A percentile compares a stretch with the other conserved stretches of the same genome.
Evolutionary conservation across 2,329 filamentous ascomycete genomes (phyloP).

Genomic region (Claviceps sp.): DNA sequence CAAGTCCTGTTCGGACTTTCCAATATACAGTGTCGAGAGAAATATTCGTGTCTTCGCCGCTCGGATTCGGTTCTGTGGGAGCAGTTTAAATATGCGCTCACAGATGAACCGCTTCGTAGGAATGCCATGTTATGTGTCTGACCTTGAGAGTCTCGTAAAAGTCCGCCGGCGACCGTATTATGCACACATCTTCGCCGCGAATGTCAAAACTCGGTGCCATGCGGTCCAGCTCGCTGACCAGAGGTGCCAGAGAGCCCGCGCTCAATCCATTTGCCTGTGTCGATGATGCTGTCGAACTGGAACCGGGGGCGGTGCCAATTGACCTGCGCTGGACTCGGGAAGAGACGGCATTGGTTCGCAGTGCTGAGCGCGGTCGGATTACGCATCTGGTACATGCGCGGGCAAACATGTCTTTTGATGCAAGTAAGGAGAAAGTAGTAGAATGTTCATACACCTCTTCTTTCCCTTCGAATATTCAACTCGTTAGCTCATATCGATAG

Average conservation of each 20-base stretch:
- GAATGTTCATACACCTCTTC: too few species aligned
- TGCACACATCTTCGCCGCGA: constrained; percentile 62
- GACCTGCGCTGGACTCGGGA: constrained; percentile 25
- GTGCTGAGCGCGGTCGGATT: constrained; percentile 10
- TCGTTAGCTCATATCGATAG: too few species aligned
- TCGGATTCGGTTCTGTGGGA: constrained; percentile 58
- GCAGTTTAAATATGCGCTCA: not conserved
- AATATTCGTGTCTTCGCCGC: constrained; percentile 71
- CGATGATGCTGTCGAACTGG: constrained; percentile 19
- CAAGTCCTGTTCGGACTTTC: constrained; percentile 81
- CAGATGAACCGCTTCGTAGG: not conserved
- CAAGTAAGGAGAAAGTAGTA: not conserved
- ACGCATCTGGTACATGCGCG: constrained; percentile 22
- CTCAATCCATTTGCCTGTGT: constrained; percentile 10
- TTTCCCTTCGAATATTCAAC: too few species aligned
- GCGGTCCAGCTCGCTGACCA: constrained; percentile 65
- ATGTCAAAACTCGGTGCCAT: constrained; percentile 87
- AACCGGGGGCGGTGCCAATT: constrained; percentile 23
- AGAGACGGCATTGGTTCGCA: constrained; percentile 7
- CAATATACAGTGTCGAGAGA: constrained; percentile 92
- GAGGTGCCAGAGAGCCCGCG: constrained; percentile 33
- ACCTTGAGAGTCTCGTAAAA: constrained; percentile 92
- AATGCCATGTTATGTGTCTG: not conserved
- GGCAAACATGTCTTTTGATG: constrained; percentile 17
- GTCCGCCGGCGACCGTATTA: constrained; percentile 68